A percentile compares a stretch with the other conserved stretches of the same genome.
Conservation (phyloP, 192 early-diverging fungal species). For the Umbelopsis vinacea region DNA sequence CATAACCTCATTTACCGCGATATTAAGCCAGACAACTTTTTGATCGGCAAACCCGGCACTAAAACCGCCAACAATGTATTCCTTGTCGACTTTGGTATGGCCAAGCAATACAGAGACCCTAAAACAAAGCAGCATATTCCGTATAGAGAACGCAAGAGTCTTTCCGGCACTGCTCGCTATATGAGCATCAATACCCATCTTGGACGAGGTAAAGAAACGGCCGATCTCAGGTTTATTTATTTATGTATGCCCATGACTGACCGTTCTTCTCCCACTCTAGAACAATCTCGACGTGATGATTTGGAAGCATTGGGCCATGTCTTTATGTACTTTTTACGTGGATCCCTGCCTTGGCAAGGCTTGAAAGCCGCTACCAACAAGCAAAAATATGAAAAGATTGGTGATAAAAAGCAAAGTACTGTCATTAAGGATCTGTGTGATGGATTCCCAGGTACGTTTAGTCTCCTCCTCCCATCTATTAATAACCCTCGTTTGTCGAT, state of each 20-base stretch:
- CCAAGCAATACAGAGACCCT: constrained; percentile 96
- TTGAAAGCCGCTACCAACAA: constrained; percentile 97
- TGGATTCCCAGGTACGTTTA: constrained; percentile 76
- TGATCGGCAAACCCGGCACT: constrained; percentile 80
- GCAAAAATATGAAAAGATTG: constrained; percentile 99
- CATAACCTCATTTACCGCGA: constrained; percentile 95
- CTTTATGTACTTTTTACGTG: constrained; percentile 97
- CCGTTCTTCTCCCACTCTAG: no score
- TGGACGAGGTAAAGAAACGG: constrained; percentile 70
- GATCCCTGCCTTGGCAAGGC: constrained; percentile 97
- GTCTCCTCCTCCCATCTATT: no score
- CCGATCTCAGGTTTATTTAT: no score
- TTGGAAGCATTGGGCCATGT: constrained; percentile 97
- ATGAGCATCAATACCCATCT: constrained; percentile 99
- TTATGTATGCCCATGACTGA: no score
- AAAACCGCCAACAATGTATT: constrained; percentile 73
- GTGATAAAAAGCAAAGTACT: constrained; percentile 95
- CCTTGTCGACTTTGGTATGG: constrained; percentile 99
- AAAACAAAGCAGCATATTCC: constrained; percentile 98
- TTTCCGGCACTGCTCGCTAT: constrained; percentile 96
- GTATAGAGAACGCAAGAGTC: constrained; percentile 92
- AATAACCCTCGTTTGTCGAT: not conserved
- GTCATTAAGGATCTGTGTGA: constrained; percentile 90
- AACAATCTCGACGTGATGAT: constrained; percentile 98
- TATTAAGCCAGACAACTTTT: constrained; percentile 99